A percentile compares a stretch with the other conserved stretches of the same genome.
Conservation (phyloP, 2,329 filamentous ascomycete genomes). For the Xylogone sp. region DNA sequence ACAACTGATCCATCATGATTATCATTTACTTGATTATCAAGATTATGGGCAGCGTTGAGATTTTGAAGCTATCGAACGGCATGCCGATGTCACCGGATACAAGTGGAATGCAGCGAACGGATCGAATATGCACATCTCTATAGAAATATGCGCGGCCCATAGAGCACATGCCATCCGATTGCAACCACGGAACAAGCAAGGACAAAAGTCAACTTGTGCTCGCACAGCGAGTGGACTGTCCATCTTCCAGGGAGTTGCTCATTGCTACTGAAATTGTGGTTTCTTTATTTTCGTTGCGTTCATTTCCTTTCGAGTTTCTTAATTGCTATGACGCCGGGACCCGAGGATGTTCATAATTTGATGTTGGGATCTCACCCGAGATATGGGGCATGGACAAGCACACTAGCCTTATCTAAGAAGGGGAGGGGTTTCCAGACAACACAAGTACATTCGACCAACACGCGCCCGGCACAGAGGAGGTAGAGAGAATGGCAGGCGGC, state of each 20-base stretch:
- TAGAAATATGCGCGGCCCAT: slow-evolving; percentile 10
- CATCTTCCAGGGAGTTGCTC: neutral
- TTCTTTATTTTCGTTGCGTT: neutral
- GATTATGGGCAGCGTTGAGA: slow-evolving; percentile 11
- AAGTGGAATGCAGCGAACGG: slow-evolving; percentile 16
- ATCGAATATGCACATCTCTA: slow-evolving; percentile 13
- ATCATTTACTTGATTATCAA: slow-evolving; percentile 7
- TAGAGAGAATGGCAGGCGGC: slow-evolving; percentile 21
- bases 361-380: neutral
- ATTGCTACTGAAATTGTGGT: neutral
- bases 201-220: neutral
- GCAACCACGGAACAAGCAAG: slow-evolving; percentile 1
- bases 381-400: neutral
- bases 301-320: neutral
- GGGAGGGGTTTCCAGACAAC: neutral
- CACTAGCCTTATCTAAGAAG: neutral
- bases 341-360: neutral
- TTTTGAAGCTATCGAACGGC: slow-evolving; percentile 27
- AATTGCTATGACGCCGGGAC: neutral
- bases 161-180: neutral
- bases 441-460: neutral
- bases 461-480: slow-evolving; percentile 5
- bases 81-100: slow-evolving; percentile 29
- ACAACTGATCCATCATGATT: slow-evolving; percentile 21
- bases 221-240: neutral